Evolutionary conservation across 257 asterid species (phyloP), one percentile per base, ranked within the genome.

Genomic region (Scutellaria minor): DNA sequence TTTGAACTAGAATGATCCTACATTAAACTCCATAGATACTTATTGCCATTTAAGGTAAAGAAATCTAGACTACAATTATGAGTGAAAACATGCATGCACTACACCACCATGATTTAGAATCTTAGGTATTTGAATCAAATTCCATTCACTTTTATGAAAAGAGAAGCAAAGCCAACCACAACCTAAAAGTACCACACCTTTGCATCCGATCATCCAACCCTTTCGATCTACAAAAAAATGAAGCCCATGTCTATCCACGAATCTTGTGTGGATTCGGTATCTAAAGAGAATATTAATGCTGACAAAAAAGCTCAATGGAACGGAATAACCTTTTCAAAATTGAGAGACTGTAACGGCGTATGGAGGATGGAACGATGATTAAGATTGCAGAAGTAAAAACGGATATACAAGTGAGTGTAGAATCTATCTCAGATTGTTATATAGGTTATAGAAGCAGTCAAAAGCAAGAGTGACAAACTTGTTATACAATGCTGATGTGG

Each of bases 391-490:
- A 11, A 74, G 68, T 66, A 60, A 51, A 64, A 37, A 53, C 47
- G 75, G 81, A 80, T 85, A 68, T 84, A 84, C 85, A 85, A 77
- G 57, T 60, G n/a, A 55, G 59, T 45, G 59, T 6, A 77, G 13
- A 67, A 48, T 54, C 58, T 54, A 48, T 54, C 58, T 54, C 74
- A 75, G 15, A 73, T 70, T 15, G 70, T 70, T 15, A 67, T 52
- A 67, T 54, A 79, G 56, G 41, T 69, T 18, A 76, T 48, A 50
- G 46, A 77, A 31, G 72, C 70, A 68, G 78, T 72, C 73, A 68
- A 79, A 11, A 80, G 79, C 65, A 86, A 64, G 9, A 88, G 83
- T 57, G 68, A 80, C 72, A 78, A 61, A 64, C 80, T 71, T 63
- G 73, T 35, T 15, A 78, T 62, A 75, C 58, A 71, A 64, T 57